Percentiles rank a stretch among this genome's conserved stretches.
These are phyloP conservation scores for Pseudocercospora fuligena DNA, from an alignment of 2,329 filamentous ascomycete species.

Conservation along the genomic window DNA sequence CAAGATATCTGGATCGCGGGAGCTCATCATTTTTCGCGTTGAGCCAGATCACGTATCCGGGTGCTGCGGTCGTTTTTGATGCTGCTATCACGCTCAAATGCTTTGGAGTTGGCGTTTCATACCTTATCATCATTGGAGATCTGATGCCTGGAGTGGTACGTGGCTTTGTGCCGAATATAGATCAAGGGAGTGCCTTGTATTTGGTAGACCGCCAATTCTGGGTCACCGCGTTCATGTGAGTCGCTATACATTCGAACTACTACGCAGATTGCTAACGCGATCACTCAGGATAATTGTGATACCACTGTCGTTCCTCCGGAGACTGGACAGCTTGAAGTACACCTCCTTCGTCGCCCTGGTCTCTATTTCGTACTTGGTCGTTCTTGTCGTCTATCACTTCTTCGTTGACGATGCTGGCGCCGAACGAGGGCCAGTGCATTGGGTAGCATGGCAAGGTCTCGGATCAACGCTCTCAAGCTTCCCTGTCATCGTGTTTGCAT, in stretches of 20 bases:
- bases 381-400: slow-evolving; percentile 93
- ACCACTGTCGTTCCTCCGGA: slow-evolving; percentile 86
- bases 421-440: slow-evolving; percentile 73
- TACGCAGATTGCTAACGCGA: slow-evolving; percentile 6
- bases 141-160: slow-evolving; percentile 93
- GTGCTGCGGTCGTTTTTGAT: slow-evolving; percentile 93
- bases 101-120: slow-evolving; percentile 95
- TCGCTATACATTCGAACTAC: slow-evolving; percentile 6
- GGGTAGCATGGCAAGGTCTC: slow-evolving; percentile 78
- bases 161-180: slow-evolving; percentile 66
- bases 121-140: slow-evolving; percentile 98
- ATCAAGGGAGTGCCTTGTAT: slow-evolving; percentile 68
- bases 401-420: slow-evolving; percentile 74
- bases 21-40: slow-evolving; percentile 93
- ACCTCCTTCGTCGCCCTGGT: slow-evolving; percentile 89
- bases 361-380: slow-evolving; percentile 91
- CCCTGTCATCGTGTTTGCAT: slow-evolving; percentile 97
- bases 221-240: slow-evolving; percentile 94
- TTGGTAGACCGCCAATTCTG: slow-evolving; percentile 91
- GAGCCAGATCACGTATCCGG: slow-evolving; percentile 94
- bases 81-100: slow-evolving; percentile 96
- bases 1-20: slow-evolving; percentile 88
- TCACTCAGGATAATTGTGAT: slow-evolving; percentile 79
- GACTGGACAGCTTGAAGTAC: slow-evolving; percentile 95
- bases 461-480: slow-evolving; percentile 81